Conservation (phyloP, 805 yeast genomes). For the Yamadazyma philogaea region DNA sequence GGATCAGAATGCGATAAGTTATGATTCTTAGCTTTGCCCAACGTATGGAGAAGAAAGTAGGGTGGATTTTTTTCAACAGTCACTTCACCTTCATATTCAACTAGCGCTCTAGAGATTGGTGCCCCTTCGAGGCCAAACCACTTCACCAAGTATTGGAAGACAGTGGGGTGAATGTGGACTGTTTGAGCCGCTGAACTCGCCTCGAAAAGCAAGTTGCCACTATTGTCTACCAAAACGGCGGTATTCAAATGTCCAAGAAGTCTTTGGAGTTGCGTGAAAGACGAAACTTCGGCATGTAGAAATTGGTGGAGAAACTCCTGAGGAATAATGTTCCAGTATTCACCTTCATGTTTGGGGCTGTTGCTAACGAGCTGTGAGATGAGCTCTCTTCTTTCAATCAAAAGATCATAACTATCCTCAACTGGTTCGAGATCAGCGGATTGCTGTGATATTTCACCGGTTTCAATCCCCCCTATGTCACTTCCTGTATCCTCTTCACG, state of each 20-base stretch:
- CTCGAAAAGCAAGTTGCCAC: constrained; percentile 39
- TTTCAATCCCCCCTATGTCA: background rate
- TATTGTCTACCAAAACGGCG: constrained; percentile 39
- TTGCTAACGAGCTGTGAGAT: constrained; percentile 19
- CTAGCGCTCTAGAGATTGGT: constrained; percentile 32
- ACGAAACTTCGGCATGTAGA: constrained; percentile 27
- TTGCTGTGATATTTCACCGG: background rate
- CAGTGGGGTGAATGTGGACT: constrained; percentile 36
- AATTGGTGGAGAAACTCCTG: constrained; percentile 42
- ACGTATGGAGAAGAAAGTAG: constrained; percentile 31
- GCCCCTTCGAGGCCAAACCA: constrained; percentile 54
- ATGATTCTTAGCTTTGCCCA: constrained; percentile 14
- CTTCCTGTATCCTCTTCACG: background rate
- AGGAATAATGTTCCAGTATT: constrained; percentile 47
- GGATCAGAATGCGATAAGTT: constrained; percentile 5
- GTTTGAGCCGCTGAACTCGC: constrained; percentile 17
- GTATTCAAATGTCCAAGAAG: constrained; percentile 50
- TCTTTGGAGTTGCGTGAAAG: constrained; percentile 25
- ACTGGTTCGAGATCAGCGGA: background rate
- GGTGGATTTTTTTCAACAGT: constrained; percentile 38
- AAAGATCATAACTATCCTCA: background rate
- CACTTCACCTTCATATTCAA: constrained; percentile 25
- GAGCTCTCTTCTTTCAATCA: constrained; percentile 17
- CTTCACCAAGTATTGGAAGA: constrained; percentile 42
- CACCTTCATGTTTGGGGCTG: constrained; percentile 39